Evolutionary conservation across 495 filamentous ascomycete genomes (phyloP), one percentile per base, ranked within the genome.

Genomic region (Darksidea phi): DNA sequence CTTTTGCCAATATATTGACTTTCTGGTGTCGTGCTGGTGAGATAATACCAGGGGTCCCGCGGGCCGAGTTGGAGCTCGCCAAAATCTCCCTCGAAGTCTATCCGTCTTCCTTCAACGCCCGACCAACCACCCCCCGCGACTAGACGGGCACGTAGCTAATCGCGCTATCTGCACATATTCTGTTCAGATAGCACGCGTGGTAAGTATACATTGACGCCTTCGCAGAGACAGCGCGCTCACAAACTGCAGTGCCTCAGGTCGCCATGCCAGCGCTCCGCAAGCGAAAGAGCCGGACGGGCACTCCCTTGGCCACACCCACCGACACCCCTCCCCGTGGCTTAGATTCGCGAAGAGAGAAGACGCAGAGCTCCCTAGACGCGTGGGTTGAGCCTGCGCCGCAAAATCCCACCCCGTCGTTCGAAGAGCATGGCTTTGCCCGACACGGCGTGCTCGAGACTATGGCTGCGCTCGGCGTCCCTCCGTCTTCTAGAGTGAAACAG

Each of bases 351-450:
- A 63, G 63, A 67, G 66, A 56, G 46, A 63, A 70, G 63, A 65
- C 48, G 65, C 54, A 74, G 67, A 67, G 69, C 12, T 74, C 78
- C 28, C 75, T 82, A 71, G 76, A 82, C 50, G 75, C 77, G 45
- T 93, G 90, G 89, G 72, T 80, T 45, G 90, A 95, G 73, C 90
- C 90, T 2, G 78, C 83, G 6, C 64, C 86, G 37, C 81, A 84
- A 63, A 74, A 78, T 25, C 85, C 87, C 61, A 73, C 71, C 24
- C 82, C 90, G 1, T 89, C 86, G 62, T 93, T 84, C 70, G 78
- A 82, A 71, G 90, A 93, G 56, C 73, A 80, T 67, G 85, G 79
- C 60, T 76, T 84, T 64, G 74, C 84, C 61, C 75, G 84, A 26
- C 78, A 83, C 63, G 84, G 84, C 49, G 85, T 88, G 5, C 73